Base-by-base conservation (phyloP, 495 filamentous ascomycete genomes). In the Echria macrotheca region DNA sequence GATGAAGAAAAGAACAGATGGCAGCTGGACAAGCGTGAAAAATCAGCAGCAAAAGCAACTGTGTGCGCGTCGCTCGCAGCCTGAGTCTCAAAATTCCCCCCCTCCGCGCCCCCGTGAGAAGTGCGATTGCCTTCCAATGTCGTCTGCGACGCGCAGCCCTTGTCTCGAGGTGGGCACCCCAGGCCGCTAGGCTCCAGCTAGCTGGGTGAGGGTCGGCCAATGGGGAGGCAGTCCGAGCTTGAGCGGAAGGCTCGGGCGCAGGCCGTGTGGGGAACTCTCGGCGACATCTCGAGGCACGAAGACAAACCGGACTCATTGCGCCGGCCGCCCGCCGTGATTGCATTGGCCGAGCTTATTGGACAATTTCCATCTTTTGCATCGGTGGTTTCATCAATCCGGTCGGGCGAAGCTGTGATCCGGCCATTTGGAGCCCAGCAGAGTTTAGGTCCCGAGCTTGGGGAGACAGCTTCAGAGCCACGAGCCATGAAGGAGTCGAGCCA, bases 181-280 rank as follows among this genome's bases (percentile, higher is more conserved):
- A 32, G 44, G 48, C 21, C 39, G 41, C 40, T 36, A 42, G 43
- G 47, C 50, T 40, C 24, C 15, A 43, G n/a, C 28, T 6, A 11
- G 38, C 36, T 14, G 38, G 26, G 22, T 14, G 21, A 12, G 15
- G 15, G 33, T 33, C 57, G 58, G 61, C 56, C 54, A 59, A 60
- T 60, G 47, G 42, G 43, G 31, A 31, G 33, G 32, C 1, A 12
- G 47, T 43, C n/a, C n/a, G n/a, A n/a, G n/a, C n/a, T n/a, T 40
- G 9, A 9, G 44, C 59, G 62, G 59, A 60, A 51, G 61, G 7
- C 52, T 58, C 62, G 62, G 62, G 42, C 32, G 52, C 50, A 50
- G 54, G 41, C 41, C 54, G 42, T 32, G 50, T 21, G 32, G 54
- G 50, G 23, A 14, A 19, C 29, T 14, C 35, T 35, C 44, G 45